Evolutionary conservation across 805 yeast species (phyloP), one percentile per base, ranked within the genome.

Genomic region (Kazachstania viticola): DNA sequence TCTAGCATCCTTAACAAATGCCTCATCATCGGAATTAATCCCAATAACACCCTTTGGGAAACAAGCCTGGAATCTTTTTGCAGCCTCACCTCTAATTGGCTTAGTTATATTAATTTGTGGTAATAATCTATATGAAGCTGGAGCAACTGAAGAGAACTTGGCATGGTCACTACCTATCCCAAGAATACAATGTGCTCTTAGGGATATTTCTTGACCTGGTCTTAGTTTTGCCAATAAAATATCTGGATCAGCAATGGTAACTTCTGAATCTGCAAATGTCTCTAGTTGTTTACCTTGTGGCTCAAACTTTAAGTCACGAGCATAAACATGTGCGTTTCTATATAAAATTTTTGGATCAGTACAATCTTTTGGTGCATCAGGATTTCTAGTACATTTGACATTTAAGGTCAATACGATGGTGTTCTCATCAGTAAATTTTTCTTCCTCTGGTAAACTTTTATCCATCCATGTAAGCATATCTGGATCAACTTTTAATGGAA

Each of bases 91-190:
- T 1, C 60, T 62, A 36, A 91, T 82, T 29, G 88, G 83, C 39
- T 73, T 62, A 25, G 64, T 54, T 33, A 91, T 84, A 40, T 79
- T 75, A 45, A 87, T 87, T 17, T 73, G 78, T 12, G 98, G 98
- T 64, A 91, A 60, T 51, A 91, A 67, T 60, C 98, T 72, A 62
- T 91, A 91, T 11, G 95, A 82, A 3, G 98, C 96, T 11, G 98
- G 91, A 13, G 94, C 73, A 9, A 91, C 98, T 4, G 98, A 98
- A 6, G 96, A 84, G 56, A 83, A 91, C 60, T 91, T 91, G 37
- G 98, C 96, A 59, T 91, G 98, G 57, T 91, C 98, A 26, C 84
- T 61, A 32, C 96, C 98, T 43, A 82, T 62, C 36, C 98, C 98
- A 40, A 88, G 67, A 19, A 87, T 67, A 55, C 96, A 91, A 61